phyloP scores from a whole-genome alignment of 2,329 filamentous ascomycete genomes.

The Alternaria panax region DNA sequence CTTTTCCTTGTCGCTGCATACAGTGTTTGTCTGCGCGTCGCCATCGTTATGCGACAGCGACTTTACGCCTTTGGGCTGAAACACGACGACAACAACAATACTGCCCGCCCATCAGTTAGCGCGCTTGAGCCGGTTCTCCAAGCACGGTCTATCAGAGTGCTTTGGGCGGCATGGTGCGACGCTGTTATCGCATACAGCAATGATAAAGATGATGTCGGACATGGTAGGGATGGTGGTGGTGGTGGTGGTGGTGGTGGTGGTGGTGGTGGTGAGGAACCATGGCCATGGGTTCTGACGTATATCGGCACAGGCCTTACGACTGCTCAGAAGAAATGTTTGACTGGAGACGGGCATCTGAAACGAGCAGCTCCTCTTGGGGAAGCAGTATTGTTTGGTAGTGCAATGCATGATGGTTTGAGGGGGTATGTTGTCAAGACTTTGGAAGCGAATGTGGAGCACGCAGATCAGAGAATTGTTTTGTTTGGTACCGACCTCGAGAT shows the following conservation, averaged over 20 bases:
- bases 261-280: neutral
- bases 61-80: neutral
- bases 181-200: constrained; percentile 14
- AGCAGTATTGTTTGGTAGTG: constrained; percentile 29
- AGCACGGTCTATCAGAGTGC: constrained; percentile 19
- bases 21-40: neutral
- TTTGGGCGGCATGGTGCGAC: constrained; percentile 47
- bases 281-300: constrained; percentile 22
- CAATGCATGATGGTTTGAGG: constrained; percentile 30
- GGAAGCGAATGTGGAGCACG: neutral
- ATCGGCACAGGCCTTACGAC: constrained; percentile 26
- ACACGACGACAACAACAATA: neutral
- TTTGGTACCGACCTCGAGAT: constrained; percentile 22
- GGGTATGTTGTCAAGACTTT: constrained; percentile 16
- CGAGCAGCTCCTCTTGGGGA: neutral
- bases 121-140: constrained; percentile 1
- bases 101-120: neutral
- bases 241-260: neutral
- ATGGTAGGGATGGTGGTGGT: neutral
- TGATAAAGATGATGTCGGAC: neutral
- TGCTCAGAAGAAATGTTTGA: constrained; percentile 14
- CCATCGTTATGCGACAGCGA: neutral
- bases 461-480: constrained; percentile 11
- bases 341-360: neutral
- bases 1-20: neutral